Evolutionary conservation across 495 filamentous ascomycete genomes (phyloP), one percentile per base, ranked within the genome.

Genomic region (Paragyromitra xinjiangensis): DNA sequence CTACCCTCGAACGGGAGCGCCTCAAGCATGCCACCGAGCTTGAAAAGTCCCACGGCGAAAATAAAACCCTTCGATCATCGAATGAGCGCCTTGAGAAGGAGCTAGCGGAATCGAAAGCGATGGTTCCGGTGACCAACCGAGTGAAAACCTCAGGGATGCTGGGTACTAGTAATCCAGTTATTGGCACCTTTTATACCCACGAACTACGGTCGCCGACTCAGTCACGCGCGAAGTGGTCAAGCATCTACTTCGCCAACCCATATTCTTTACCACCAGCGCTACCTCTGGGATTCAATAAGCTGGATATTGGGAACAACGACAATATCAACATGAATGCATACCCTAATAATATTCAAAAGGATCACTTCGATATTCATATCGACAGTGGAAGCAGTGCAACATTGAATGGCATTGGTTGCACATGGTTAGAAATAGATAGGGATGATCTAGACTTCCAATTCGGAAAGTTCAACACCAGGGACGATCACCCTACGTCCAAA

Each of bases 101-200:
- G 11, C 16, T 16, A n/a, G 12, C 6, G n/a, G 14, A 50, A 16
- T 6, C 12, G 45, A 16, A 16, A 4, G 29, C 29, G 29, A 34
- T 34, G 3, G 29, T 34, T 34, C 29, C 29, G 24, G 39, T 9
- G 14, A 53, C 5, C 7, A 67, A 8, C 14, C 45, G 7, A 11
- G 45, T 6, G 4, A 37, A 53, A 22, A 58, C 19, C 11, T 58
- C 55, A 8, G 29, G 3, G 24, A 24, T 11, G 11, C 29, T 24
- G 37, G 9, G 14, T 11, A 58, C 9, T 29, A 58, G 26, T 6
- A 34, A 51, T 26, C 66, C 51, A 26, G 12, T 22, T n/a, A 50
- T 71, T 8, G 56, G 69, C 16, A 39, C 19, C 11, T 71, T 71
- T 22, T 7, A 53, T n/a, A 71, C 14, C 2, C n/a, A 34, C 24